Base-by-base conservation (phyloP, 2,329 filamentous ascomycete species). In the Exophiala viscosa region DNA sequence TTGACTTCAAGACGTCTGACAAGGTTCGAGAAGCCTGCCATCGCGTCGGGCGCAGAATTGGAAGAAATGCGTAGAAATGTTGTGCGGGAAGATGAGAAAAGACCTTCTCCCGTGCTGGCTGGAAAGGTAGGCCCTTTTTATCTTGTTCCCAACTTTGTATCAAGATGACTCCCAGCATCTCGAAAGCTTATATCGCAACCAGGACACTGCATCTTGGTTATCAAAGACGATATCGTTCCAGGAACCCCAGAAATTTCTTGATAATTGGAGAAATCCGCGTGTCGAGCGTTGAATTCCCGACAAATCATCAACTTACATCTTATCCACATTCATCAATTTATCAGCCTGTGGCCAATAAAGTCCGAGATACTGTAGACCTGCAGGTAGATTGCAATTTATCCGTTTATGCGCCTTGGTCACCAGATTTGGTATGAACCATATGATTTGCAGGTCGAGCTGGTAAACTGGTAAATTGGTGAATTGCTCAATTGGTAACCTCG, bases 1-100 rank as follows among this genome's bases (percentile, higher is more conserved):
- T 45, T 45, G 40, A 51, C 48, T 41, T 51, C 48, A n/a, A 51
- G 32, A 33, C 43, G 41, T 17, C 18, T 31, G 23, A 51, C 8
- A 23, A 51, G 13, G 10, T 20, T 35, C 34, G 36, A 15, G 20
- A 50, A n/a, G 15, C 17, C 23, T 13, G 40, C 14, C 40, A 42
- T 42, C 7, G 20, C 6, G 20, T 23, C 20, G 6, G 20, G 20
- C 20, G 20, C 20, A 3, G 20, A 23, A 6, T 23, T 23, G 20
- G 6, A 3, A 23, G 20, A 6, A 3, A 23, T 23, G 20, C 6
- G 20, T 23, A 3, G 20, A 6, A 23, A 3, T 23, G 20, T 23
- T 23, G 20, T 23, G 20, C 6, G 20, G 20, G 20, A 23, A 23
- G 20, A 23, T 6, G 20, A 23, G 20, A 23, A n/a, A n/a, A 23